Conservation (phyloP, 129 eudicot species). For the Rutidosis leptorrhynchoides region DNA sequence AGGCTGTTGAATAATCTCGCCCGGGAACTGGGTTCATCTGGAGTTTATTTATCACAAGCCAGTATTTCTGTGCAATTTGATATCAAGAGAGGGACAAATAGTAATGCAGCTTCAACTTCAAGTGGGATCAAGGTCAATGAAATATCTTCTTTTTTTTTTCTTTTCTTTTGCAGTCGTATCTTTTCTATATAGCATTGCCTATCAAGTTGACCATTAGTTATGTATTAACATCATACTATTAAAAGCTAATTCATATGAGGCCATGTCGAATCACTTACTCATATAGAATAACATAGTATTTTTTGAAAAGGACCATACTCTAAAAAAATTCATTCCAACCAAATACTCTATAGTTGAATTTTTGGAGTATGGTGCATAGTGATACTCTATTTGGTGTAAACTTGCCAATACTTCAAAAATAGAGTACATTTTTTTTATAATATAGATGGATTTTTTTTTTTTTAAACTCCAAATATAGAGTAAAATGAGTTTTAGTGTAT, state of each 20-base stretch:
- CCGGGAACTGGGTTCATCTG: slow-evolving; percentile 59
- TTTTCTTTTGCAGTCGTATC: background rate
- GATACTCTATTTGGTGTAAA: background rate
- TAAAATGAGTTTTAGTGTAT: background rate
- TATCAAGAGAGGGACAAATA: slow-evolving; percentile 47
- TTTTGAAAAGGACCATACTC: background rate
- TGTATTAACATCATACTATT: background rate
- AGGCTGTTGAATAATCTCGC: slow-evolving; percentile 62
- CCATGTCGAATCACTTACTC: background rate
- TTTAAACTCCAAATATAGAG: background rate
- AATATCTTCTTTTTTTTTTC: background rate
- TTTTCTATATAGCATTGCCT: background rate
- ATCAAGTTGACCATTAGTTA: background rate
- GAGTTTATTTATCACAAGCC: slow-evolving; percentile 83
- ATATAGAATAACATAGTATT: background rate
- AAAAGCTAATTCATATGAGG: background rate
- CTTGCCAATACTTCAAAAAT: background rate
- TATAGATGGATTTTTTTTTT: background rate
- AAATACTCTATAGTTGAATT: background rate
- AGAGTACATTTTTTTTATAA: background rate
- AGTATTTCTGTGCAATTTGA: slow-evolving; percentile 84
- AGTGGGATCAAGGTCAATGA: slow-evolving; percentile 39
- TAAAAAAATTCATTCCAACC: background rate
- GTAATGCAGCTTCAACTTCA: slow-evolving; percentile 31
- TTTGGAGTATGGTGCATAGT: background rate